A percentile compares a stretch with the other conserved stretches of the same genome.
phyloP scores from a whole-genome alignment of 2,329 filamentous ascomycete genomes.

The Penicillium sp. region DNA sequence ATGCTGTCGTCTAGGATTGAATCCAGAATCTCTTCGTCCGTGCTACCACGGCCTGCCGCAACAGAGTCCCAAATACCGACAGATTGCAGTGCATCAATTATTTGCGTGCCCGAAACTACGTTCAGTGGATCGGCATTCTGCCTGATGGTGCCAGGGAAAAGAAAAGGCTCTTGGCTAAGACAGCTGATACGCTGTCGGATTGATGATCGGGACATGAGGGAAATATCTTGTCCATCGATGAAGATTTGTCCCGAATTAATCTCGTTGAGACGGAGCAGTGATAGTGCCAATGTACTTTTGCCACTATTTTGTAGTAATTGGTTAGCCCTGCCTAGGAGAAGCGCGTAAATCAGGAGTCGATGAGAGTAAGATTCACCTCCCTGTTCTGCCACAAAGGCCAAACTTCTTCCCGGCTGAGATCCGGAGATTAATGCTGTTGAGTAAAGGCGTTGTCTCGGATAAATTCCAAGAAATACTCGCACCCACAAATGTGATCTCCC shows the following conservation, averaged over 20 bases:
- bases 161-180: conserved; percentile 26
- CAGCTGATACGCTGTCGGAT: conserved; percentile 21
- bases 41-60: conserved; percentile 6
- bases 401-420: conserved; percentile 31
- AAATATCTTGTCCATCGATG: conserved; percentile 26
- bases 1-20: conserved; percentile 35
- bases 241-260: conserved; percentile 21
- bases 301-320: conserved; percentile 8
- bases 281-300: conserved; percentile 19
- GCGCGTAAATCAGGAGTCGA: too few species aligned
- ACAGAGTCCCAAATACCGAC: conserved; percentile 25
- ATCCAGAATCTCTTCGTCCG: conserved; percentile 16
- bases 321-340: too few species aligned
- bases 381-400: conserved; percentile 32
- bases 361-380: background rate
- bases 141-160: conserved; percentile 21
- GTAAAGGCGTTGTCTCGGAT: too few species aligned
- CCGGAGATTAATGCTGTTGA: conserved; percentile 16
- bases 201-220: conserved; percentile 12
- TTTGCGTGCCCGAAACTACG: conserved; percentile 10
- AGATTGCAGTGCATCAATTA: conserved; percentile 21
- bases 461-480: background rate
- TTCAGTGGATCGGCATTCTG: conserved; percentile 29
- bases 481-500: conserved; percentile 18
- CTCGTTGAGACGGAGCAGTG: conserved; percentile 27